phyloP scores from a whole-genome alignment of 129 eudicot species.

The Pseudognaphalium luteoalbum region DNA sequence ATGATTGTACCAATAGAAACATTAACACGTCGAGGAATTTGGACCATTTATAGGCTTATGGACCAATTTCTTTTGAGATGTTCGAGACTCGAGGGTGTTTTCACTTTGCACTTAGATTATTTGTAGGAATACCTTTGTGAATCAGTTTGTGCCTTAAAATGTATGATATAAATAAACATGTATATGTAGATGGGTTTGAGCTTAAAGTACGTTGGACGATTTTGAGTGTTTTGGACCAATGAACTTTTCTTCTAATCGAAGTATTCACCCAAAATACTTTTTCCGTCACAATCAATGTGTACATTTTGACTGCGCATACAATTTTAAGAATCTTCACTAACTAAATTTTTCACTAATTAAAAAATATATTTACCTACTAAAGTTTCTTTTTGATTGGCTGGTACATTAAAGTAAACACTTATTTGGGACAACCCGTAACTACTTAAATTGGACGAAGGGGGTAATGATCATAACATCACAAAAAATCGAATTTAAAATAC shows the following conservation, averaged over 20 bases:
- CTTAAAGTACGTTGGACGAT: background rate
- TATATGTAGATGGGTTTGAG: background rate
- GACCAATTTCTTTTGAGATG: slow-evolving; percentile 13
- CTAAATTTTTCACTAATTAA: no score
- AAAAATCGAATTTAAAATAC: no score
- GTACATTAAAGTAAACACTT: no score
- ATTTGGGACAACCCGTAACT: no score
- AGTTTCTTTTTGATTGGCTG: no score
- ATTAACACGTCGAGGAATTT: background rate
- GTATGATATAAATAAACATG: background rate
- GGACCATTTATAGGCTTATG: slow-evolving; percentile 15
- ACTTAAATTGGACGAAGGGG: no score
- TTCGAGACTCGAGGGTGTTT: background rate
- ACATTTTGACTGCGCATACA: no score
- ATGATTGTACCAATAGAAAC: slow-evolving; percentile 10
- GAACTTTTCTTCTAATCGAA: background rate
- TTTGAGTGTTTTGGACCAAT: slow-evolving; percentile 6
- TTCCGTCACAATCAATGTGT: no score
- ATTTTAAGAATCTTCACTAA: no score
- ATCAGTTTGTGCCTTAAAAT: background rate
- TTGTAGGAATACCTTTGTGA: background rate
- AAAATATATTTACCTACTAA: no score
- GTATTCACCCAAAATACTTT: no score
- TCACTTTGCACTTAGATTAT: background rate
- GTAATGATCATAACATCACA: no score